Conservation (phyloP, 2,329 filamentous ascomycete genomes). For the Teratosphaeria nubilosa region DNA sequence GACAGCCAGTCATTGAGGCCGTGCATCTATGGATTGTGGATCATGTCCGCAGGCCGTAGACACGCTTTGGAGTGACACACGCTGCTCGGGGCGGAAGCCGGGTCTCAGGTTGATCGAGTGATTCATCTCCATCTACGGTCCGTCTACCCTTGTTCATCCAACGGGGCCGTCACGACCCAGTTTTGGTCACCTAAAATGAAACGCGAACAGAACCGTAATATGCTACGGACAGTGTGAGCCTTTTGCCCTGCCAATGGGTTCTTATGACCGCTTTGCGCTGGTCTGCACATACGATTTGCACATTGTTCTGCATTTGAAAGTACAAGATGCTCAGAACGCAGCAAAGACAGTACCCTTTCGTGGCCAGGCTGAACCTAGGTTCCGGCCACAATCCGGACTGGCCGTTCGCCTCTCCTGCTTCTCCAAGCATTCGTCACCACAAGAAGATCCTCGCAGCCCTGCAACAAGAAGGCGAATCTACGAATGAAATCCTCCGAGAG, state of each 20-base stretch:
- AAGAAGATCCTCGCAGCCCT: constrained; percentile 30
- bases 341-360: not conserved
- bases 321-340: not conserved
- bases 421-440: constrained; percentile 34
- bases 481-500: constrained; percentile 30
- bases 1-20: not conserved
- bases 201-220: no score
- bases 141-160: not conserved
- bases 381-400: not conserved
- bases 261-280: not conserved
- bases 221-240: no score
- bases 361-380: no score
- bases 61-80: not conserved
- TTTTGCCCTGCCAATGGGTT: not conserved
- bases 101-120: not conserved
- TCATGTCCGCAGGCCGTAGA: no score
- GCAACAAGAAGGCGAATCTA: constrained; percentile 31
- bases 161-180: not conserved
- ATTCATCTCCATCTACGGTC: not conserved
- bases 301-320: not conserved
- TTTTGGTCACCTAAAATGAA: no score
- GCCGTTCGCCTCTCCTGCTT: constrained; percentile 20
- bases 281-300: not conserved
- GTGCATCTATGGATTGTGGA: no score
- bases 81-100: not conserved